phyloP scores from a whole-genome alignment of 805 yeast genomes.

The Candida vartiovaarae region DNA sequence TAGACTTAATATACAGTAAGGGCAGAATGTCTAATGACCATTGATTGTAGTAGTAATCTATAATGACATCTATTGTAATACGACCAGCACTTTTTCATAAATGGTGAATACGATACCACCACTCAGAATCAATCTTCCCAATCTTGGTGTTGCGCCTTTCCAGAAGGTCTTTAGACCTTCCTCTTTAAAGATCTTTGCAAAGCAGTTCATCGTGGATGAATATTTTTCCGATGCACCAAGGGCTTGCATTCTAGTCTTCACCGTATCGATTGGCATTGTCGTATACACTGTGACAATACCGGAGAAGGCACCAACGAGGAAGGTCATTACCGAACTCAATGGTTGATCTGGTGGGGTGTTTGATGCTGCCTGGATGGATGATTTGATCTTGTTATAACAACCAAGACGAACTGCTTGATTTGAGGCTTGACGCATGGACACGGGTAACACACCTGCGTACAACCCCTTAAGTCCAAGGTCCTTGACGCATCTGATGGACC shows the following conservation, averaged over 20 bases:
- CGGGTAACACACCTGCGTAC: constrained; percentile 87
- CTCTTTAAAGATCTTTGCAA: constrained; percentile 66
- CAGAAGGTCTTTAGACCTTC: constrained; percentile 91
- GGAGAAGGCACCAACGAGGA: constrained; percentile 83
- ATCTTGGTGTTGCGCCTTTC: constrained; percentile 97
- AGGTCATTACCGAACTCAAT: constrained; percentile 71
- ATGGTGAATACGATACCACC: constrained; percentile 98
- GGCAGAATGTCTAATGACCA: too few relatives aligned
- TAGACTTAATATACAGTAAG: neutral
- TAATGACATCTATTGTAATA: constrained; percentile 12
- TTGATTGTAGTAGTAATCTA: too few relatives aligned
- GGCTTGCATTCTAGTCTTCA: constrained; percentile 95
- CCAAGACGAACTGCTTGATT: constrained; percentile 94
- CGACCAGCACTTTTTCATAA: constrained; percentile 76
- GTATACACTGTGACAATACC: constrained; percentile 86
- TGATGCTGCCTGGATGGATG: constrained; percentile 63
- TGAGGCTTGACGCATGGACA: constrained; percentile 91
- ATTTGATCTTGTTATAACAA: constrained; percentile 82
- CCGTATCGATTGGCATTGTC: constrained; percentile 94
- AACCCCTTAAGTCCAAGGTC: constrained; percentile 82
- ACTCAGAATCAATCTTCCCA: constrained; percentile 84
- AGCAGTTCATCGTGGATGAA: constrained; percentile 74
- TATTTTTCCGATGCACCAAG: constrained; percentile 69
- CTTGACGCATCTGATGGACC: constrained; percentile 48
- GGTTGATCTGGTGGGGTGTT: constrained; percentile 65